phyloP scores from a whole-genome alignment of 805 yeast genomes.

The Ogataea polymorpha region DNA sequence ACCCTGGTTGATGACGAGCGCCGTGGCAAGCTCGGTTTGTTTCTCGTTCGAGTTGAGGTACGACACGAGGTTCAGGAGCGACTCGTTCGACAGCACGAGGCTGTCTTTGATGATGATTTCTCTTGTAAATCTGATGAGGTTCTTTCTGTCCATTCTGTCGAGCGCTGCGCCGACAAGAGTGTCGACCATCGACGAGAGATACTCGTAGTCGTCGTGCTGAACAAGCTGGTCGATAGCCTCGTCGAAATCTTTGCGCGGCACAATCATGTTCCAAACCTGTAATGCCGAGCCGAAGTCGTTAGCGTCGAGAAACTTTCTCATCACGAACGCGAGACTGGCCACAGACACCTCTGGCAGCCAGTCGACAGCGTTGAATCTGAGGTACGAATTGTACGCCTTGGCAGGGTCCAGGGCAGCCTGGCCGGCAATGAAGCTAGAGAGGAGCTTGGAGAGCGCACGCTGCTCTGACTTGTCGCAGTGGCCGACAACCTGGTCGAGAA shows the following conservation, averaged over 20 bases:
- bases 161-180: constrained; percentile 22
- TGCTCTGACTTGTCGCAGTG: constrained; percentile 14
- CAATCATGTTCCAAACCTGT: constrained; percentile 32
- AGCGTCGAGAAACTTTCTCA: constrained; percentile 22
- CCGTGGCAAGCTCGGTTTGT: constrained; percentile 21
- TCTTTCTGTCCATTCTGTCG: constrained; percentile 21
- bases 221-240: constrained; percentile 11
- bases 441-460: constrained; percentile 16
- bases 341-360: constrained; percentile 36
- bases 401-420: constrained; percentile 25
- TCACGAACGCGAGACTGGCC: constrained; percentile 24
- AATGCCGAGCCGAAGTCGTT: constrained; percentile 23
- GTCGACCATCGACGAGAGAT: constrained; percentile 20
- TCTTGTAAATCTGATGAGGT: constrained; percentile 28
- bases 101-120: constrained; percentile 30
- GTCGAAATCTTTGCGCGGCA: constrained; percentile 34
- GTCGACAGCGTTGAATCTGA: constrained; percentile 28
- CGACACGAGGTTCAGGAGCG: constrained; percentile 23
- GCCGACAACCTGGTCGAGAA: constrained; percentile 51
- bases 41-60: constrained; percentile 22
- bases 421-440: constrained; percentile 30
- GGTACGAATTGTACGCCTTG: constrained; percentile 24
- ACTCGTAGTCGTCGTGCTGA: constrained; percentile 16
- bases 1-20: constrained; percentile 32
- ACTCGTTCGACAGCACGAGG: constrained; percentile 22